Conservation (phyloP, 2,329 filamentous ascomycete genomes). For the Tolypocladium endophyticum region DNA sequence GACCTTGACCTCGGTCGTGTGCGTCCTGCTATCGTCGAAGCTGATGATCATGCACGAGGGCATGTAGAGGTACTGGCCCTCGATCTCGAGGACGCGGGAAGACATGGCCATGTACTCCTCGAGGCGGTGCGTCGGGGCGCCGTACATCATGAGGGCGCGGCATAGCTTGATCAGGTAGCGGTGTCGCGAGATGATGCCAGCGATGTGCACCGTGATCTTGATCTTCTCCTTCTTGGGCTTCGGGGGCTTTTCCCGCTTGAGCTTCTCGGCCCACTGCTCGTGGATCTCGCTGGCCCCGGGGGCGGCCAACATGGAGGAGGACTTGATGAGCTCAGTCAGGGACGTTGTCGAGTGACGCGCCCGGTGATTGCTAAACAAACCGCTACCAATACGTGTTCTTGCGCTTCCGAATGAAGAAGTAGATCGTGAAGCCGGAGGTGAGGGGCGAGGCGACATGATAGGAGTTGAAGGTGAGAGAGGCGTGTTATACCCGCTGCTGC, state of each 20-base stretch:
- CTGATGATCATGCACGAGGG: conserved; percentile 92
- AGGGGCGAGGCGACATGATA: conserved; percentile 28
- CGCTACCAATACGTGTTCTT: conserved; percentile 23
- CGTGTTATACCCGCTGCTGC: conserved; percentile 29
- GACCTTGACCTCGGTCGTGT: conserved; percentile 72
- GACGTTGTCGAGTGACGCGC: conserved; percentile 31
- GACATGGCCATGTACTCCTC: conserved; percentile 92
- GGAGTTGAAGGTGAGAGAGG: conserved; percentile 27
- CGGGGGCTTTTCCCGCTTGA: conserved; percentile 26
- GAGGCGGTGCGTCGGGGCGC: conserved; percentile 80
- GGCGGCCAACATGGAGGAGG: conserved; percentile 40
- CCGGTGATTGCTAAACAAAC: conserved; percentile 30
- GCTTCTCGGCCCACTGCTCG: conserved; percentile 32
- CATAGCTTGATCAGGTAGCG: conserved; percentile 78
- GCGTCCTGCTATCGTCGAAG: conserved; percentile 64
- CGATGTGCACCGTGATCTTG: conserved; percentile 48
- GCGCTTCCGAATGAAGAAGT: conserved; percentile 23
- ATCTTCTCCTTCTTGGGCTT: conserved; percentile 26
- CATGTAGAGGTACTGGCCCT: conserved; percentile 82
- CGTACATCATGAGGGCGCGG: conserved; percentile 77
- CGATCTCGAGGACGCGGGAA: conserved; percentile 76
- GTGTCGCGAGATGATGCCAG: conserved; percentile 65
- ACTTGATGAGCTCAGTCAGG: conserved; percentile 41
- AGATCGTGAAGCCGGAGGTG: conserved; percentile 29
- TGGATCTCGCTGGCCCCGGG: conserved; percentile 34